Conservation (phyloP, 768 basidiomycete species). For the Phlebiopsis flavidoalba region DNA sequence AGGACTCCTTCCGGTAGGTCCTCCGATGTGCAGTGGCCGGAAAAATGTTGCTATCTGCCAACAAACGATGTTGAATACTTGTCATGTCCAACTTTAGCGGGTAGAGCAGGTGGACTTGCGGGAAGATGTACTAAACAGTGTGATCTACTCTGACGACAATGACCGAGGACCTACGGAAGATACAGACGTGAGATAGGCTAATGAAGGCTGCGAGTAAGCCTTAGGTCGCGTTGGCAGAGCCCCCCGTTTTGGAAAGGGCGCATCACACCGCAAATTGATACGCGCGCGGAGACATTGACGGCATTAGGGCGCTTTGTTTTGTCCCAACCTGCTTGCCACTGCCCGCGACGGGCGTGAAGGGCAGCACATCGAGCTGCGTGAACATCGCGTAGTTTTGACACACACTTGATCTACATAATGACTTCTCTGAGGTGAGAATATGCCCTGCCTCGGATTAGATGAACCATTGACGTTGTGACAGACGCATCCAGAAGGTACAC, state of each 20-base stretch:
- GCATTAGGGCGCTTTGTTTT: background rate
- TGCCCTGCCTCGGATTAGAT: no score
- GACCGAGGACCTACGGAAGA: background rate
- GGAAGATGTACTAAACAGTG: background rate
- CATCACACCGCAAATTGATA: background rate
- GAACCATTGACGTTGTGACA: constrained; percentile 22
- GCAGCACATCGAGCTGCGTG: background rate
- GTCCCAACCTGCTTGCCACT: background rate
- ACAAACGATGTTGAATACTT: constrained; percentile 1
- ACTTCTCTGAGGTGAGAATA: constrained; percentile 25
- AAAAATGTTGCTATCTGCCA: background rate
- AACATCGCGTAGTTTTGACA: background rate
- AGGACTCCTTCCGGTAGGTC: background rate
- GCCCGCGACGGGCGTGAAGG: background rate
- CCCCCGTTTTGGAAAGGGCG: background rate
- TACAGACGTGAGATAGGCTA: background rate
- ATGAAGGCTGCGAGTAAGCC: background rate
- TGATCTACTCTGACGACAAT: background rate
- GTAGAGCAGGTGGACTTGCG: background rate
- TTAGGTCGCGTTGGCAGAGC: no score
- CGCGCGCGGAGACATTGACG: background rate
- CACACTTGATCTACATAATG: constrained; percentile 4
- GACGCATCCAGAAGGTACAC: constrained; percentile 73
- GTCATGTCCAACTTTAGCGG: background rate
- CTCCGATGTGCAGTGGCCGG: background rate